These are phyloP conservation scores for Tribonema minus DNA, from an alignment of 108 stramenopile species.

Conservation along the genomic window DNA sequence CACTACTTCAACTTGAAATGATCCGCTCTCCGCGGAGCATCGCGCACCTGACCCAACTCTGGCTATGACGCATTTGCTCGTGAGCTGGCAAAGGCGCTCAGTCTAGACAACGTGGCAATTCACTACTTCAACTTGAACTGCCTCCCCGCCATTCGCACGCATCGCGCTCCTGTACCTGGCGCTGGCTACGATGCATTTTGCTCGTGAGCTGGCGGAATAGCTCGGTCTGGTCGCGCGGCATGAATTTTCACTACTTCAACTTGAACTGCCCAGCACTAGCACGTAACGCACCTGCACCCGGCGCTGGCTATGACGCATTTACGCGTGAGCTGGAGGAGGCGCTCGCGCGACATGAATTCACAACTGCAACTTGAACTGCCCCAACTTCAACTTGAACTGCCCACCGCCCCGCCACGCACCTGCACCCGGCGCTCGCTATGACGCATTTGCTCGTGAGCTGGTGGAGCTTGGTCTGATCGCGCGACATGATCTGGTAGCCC, in stretches of 20 bases:
- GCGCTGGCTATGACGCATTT: constrained; percentile 84
- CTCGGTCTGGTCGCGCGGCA: constrained; percentile 75
- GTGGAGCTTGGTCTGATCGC: constrained; percentile 69
- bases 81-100: constrained; percentile 63
- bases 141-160: no score
- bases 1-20: no score
- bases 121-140: no score
- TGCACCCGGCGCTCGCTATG: constrained; percentile 87
- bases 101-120: constrained; percentile 71
- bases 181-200: constrained; percentile 81
- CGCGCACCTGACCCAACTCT: constrained; percentile 89
- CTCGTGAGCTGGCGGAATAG: no score
- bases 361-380: no score
- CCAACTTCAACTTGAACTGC: no score
- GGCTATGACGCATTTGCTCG: constrained; percentile 76
- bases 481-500: constrained; percentile 86
- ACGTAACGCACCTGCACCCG: no score
- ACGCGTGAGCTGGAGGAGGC: constrained; percentile 57
- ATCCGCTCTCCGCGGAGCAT: no score
- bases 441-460: constrained; percentile 71
- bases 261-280: constrained; percentile 86
- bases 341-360: constrained; percentile 83
- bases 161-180: no score
- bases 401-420: no score
- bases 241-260: constrained; percentile 80